phyloP scores from a whole-genome alignment of 345 rosid genomes.

The Theobroma cacao region DNA sequence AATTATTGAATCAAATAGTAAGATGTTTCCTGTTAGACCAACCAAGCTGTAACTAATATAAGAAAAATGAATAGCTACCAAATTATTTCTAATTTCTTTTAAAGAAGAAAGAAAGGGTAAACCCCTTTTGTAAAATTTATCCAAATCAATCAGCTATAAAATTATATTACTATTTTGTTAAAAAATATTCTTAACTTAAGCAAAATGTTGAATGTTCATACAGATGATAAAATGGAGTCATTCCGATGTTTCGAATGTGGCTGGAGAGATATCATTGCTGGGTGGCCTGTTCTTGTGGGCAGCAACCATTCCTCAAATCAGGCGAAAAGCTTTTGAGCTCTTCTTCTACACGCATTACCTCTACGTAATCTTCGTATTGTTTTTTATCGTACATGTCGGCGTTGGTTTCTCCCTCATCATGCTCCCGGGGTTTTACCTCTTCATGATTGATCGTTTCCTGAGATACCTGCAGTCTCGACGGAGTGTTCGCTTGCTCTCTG shows the following conservation, averaged over 20 bases:
- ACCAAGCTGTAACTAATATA: too few species aligned
- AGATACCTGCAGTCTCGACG: constrained; percentile 61
- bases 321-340: constrained; percentile 56
- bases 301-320: constrained; percentile 39
- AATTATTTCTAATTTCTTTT: too few species aligned
- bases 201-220: not conserved
- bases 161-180: too few species aligned
- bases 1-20: too few species aligned
- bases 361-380: constrained; percentile 45
- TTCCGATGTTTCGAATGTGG: constrained; percentile 43
- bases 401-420: constrained; percentile 42
- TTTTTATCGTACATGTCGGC: constrained; percentile 67
- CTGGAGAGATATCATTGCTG: constrained; percentile 53
- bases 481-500: constrained; percentile 39
- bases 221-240: constrained; percentile 60
- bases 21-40: too few species aligned
- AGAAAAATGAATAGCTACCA: too few species aligned
- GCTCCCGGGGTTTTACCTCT: constrained; percentile 69
- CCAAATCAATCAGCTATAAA: too few species aligned
- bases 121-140: too few species aligned
- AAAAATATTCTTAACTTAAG: not conserved
- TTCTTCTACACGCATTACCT: constrained; percentile 56
- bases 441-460: constrained; percentile 56
- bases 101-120: too few species aligned
- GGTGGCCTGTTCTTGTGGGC: constrained; percentile 60